Evolutionary conservation across 148 eudicot genomes (phyloP).

Genomic region (Simmondsia chinensis): DNA sequence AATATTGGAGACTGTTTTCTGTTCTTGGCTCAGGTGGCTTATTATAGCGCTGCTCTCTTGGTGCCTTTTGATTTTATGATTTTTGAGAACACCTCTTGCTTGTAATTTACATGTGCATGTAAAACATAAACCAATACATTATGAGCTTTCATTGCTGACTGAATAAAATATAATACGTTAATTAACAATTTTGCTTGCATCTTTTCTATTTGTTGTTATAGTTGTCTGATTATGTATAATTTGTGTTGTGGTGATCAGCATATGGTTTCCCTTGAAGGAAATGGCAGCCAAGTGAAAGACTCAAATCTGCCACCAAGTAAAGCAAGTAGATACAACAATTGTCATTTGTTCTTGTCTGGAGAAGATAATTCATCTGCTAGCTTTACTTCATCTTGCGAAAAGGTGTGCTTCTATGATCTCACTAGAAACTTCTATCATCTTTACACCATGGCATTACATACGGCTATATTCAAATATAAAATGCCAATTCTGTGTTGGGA

Average conservation of each 20-base stretch:
- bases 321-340: slow-evolving; percentile 29
- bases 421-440: neutral
- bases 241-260: slow-evolving; percentile 18
- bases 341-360: slow-evolving; percentile 59
- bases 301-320: slow-evolving; percentile 12
- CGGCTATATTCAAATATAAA: too few relatives aligned
- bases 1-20: too few relatives aligned
- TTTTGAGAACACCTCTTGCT: too few relatives aligned
- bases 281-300: slow-evolving; percentile 13
- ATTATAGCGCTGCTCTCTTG: too few relatives aligned
- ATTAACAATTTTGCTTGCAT: neutral
- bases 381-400: slow-evolving; percentile 32
- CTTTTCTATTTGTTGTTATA: neutral
- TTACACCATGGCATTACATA: neutral
- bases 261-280: slow-evolving; percentile 15
- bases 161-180: neutral
- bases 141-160: neutral
- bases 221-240: slow-evolving; percentile 1
- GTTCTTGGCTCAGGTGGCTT: too few relatives aligned
- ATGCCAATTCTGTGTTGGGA: too few relatives aligned
- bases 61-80: too few relatives aligned
- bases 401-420: slow-evolving; percentile 32
- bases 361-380: slow-evolving; percentile 41
- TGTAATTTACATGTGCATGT: too few relatives aligned
- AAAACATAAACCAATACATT: too few relatives aligned